Conservation (phyloP, 345 rosid species). For the Pseudoturritis turrita region DNA sequence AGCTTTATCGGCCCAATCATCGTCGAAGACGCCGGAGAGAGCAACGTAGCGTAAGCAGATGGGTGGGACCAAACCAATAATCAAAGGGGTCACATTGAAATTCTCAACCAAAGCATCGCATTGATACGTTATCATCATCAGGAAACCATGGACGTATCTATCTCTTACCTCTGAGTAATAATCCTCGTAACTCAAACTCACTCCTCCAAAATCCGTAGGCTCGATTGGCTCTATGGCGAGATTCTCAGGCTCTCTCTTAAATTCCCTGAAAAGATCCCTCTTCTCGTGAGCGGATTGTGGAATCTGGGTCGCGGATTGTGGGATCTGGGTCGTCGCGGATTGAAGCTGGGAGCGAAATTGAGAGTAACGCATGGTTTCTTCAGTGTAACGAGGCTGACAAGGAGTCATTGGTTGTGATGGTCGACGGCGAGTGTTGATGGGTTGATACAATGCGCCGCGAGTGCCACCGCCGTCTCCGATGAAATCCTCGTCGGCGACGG, state of each 20-base stretch:
- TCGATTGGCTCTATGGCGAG: conserved; percentile 32
- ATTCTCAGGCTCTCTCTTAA: conserved; percentile 22
- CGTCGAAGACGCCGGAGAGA: conserved; percentile 43
- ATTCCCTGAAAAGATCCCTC: too few relatives aligned
- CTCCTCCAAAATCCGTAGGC: conserved; percentile 48
- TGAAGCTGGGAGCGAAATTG: conserved; percentile 39
- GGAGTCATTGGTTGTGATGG: background rate
- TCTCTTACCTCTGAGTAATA: conserved; percentile 61
- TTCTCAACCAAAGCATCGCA: conserved; percentile 65
- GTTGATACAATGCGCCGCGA: conserved; percentile 42
- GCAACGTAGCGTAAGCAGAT: conserved; percentile 55
- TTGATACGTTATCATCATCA: conserved; percentile 62
- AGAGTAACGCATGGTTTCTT: conserved; percentile 23
- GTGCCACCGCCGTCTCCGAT: conserved; percentile 34
- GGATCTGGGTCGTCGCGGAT: background rate
- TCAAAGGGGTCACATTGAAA: conserved; percentile 55
- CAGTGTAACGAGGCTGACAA: conserved; percentile 16
- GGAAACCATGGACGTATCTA: conserved; percentile 64
- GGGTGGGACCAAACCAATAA: conserved; percentile 53
- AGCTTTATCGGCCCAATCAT: conserved; percentile 58
- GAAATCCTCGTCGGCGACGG: conserved; percentile 59
- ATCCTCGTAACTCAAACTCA: conserved; percentile 39
- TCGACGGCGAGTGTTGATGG: conserved; percentile 34
- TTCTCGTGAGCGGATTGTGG: too few relatives aligned
- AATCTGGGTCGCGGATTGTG: too few relatives aligned